These are phyloP conservation scores for Saccharomyces paradoxus DNA, from an alignment of 805 yeast species.

Conservation along the genomic window DNA sequence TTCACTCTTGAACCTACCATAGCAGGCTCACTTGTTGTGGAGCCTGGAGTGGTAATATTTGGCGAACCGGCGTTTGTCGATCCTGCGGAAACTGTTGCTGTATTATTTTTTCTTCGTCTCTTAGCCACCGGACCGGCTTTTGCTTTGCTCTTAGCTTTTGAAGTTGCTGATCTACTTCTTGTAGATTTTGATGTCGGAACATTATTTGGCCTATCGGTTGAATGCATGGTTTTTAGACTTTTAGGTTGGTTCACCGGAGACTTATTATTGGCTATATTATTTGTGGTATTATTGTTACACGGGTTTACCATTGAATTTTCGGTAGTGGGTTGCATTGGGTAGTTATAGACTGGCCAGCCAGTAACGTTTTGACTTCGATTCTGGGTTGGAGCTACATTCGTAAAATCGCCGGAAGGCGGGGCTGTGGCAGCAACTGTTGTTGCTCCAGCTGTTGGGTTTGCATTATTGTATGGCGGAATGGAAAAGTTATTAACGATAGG, in stretches of 20 bases:
- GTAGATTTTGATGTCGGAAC: neutral
- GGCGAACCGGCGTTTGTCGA: neutral
- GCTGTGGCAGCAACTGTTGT: neutral
- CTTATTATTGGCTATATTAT: neutral
- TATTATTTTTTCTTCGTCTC: neutral
- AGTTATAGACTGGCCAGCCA: neutral
- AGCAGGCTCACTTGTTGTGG: neutral
- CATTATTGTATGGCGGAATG: neutral
- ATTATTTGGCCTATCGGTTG: neutral
- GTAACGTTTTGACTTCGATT: neutral
- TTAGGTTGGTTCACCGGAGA: neutral
- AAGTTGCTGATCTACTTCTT: constrained; percentile 5
- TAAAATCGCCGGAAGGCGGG: neutral
- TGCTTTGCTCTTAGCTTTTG: constrained; percentile 1
- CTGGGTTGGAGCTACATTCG: neutral
- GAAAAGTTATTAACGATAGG: neutral
- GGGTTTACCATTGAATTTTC: neutral
- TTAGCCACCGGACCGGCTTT: neutral
- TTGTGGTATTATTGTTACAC: neutral
- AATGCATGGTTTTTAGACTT: neutral
- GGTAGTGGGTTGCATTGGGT: neutral
- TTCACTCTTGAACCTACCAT: neutral
- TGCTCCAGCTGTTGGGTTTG: neutral
- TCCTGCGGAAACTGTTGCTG: neutral
- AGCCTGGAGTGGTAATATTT: neutral